Evolutionary conservation across 495 filamentous ascomycete genomes (phyloP), one percentile per base, ranked within the genome.

Genomic region (Letharia columbiana): DNA sequence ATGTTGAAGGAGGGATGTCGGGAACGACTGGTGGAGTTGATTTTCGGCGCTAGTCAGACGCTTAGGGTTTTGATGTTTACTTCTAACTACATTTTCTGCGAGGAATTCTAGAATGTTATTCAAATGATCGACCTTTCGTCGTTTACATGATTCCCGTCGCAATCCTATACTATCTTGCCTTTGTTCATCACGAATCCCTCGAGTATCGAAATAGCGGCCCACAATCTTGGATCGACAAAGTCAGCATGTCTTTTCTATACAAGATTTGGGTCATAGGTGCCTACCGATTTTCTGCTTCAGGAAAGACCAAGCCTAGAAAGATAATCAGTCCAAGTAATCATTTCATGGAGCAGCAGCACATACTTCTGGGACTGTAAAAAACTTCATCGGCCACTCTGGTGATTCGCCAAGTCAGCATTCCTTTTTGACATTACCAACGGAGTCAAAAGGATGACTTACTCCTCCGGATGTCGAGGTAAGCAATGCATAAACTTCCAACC

Each of bases 401-500:
- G 20, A 10, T 37, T 37, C 15, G 33, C 33, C 9, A 20, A 57
- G 33, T 57, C 54, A 57, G 54, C 33, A 17, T 13, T 35, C 5
- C 13, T 4, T 23, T 15, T 57, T 20, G 31, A 15, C 15, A 23
- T 23, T 6, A 10, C 6, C 5, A 57, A 35, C 15, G 15, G 52
- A 18, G 5, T 33, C 52, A 33, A 56, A 18, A 37, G 15, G 7
- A 37, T 9, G 31, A 37, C 54, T 57, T 37, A 57, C 78, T 98
- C 94, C 77, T 98, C 93, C 1, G 82, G 84, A 70, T 98, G 92
- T 61, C 94, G 83, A n/a, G 94, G 94, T 61, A 98, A 76, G 74
- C 94, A 98, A 81, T 98, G 94, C 94, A 98, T 97, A 73, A 98
- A 98, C 77, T 90, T 91, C 94, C 94, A 98, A 66, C 82, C 81